These are phyloP conservation scores for Salix arbutifolia DNA, from an alignment of 345 rosid genomes.

Conservation along the genomic window DNA sequence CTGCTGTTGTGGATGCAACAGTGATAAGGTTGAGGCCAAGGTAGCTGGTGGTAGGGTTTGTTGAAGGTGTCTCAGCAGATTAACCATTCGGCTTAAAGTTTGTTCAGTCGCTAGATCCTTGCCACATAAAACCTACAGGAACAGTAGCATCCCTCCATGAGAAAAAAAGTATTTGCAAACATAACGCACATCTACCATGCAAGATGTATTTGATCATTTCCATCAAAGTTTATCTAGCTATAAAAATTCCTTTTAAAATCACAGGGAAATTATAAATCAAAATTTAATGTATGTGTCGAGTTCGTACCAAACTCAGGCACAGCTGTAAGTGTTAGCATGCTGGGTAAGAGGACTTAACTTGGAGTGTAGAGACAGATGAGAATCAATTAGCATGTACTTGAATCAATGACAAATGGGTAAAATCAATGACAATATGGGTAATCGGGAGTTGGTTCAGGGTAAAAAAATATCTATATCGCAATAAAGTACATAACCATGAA, in stretches of 20 bases:
- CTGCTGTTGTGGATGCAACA: constrained; percentile 93
- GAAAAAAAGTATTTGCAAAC: neutral
- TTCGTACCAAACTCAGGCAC: too few relatives aligned
- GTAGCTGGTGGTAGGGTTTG: constrained; percentile 89
- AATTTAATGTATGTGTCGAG: neutral
- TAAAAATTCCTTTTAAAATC: neutral
- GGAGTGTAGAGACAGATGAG: neutral
- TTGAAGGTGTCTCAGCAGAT: constrained; percentile 83
- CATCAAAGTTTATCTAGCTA: neutral
- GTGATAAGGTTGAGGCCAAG: constrained; percentile 83
- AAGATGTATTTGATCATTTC: neutral
- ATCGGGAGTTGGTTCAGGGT: neutral
- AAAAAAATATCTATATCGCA: neutral
- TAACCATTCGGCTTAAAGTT: constrained; percentile 75
- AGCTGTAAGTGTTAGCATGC: neutral
- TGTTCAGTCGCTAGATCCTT: constrained; percentile 89
- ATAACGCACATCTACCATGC: neutral
- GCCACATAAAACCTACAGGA: constrained; percentile 74
- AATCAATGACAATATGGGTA: neutral
- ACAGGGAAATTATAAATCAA: neutral
- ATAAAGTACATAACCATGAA: neutral
- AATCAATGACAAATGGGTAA: neutral
- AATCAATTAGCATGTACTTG: neutral
- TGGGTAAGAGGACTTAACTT: neutral
- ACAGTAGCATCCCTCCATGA: neutral